Evolutionary conservation across 2,329 filamentous ascomycete genomes (phyloP).

Genomic region (Neopestalotiopsis rosae): DNA sequence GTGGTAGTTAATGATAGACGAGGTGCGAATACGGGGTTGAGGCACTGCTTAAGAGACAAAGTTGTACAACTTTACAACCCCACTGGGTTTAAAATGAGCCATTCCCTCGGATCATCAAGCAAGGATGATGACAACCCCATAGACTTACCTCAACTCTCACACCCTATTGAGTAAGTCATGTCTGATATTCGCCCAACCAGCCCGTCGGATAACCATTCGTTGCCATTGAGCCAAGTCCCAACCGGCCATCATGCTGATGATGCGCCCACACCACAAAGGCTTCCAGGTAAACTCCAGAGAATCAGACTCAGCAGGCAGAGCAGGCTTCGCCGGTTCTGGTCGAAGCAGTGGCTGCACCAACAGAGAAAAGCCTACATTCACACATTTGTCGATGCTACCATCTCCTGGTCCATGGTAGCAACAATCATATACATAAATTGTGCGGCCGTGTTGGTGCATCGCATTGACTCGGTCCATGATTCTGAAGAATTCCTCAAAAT

Average conservation of each 20-base stretch:
- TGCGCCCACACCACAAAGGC: background rate
- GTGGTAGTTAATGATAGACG: background rate
- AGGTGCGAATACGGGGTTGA: background rate
- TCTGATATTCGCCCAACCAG: background rate
- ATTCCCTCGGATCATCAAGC: slow-evolving; percentile 2
- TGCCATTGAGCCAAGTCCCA: background rate
- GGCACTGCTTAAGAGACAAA: background rate
- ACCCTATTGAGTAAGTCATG: background rate
- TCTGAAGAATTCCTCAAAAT: background rate
- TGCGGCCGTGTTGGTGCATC: background rate
- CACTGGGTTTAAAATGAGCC: slow-evolving; percentile 5
- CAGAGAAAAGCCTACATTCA: slow-evolving; percentile 7
- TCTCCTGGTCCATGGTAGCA: slow-evolving; percentile 4
- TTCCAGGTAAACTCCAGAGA: background rate
- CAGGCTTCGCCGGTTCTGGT: background rate
- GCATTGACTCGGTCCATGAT: background rate
- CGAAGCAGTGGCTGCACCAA: background rate
- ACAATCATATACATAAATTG: background rate
- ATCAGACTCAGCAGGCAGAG: background rate
- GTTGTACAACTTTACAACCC: background rate
- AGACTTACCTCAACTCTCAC: background rate
- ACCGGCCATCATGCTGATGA: background rate
- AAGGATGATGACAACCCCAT: background rate
- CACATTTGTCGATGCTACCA: slow-evolving; percentile 6
- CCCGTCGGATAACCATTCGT: background rate